Percentiles rank a stretch among this genome's conserved stretches.
Evolutionary conservation across 2,329 filamentous ascomycete species (phyloP).

Genomic region (Xylariaceae sp.): DNA sequence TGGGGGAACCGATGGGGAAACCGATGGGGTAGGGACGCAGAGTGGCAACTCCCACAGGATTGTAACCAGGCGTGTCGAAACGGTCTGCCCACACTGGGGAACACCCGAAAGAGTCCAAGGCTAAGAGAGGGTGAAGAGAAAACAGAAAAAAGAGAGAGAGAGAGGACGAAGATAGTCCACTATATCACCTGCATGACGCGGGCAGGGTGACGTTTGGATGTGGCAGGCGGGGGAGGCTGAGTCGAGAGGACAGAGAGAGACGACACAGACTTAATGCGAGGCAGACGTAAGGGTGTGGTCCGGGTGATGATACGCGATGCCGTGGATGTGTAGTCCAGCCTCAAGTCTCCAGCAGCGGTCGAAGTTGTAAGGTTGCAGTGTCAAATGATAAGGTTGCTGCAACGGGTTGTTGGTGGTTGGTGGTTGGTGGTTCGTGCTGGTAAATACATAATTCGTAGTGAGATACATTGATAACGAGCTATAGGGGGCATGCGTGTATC

Average conservation of each 20-base stretch:
- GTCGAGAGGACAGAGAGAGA: not conserved
- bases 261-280: not conserved
- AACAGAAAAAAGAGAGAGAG: not conserved
- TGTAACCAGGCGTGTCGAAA: conserved; percentile 14
- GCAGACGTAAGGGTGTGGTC: not conserved
- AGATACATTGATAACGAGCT: not conserved
- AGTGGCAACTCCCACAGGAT: conserved; percentile 5
- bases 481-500: not conserved
- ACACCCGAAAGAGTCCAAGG: conserved; percentile 12
- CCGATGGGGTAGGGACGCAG: conserved; percentile 3
- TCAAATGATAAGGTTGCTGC: not conserved
- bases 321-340: not conserved
- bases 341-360: not conserved
- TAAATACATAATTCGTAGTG: not conserved
- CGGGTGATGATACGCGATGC: conserved; percentile 4
- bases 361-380: not conserved
- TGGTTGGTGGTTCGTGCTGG: not conserved
- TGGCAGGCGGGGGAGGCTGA: not conserved
- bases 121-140: not conserved
- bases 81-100: conserved; percentile 12
- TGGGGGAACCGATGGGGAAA: conserved; percentile 1
- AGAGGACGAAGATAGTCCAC: conserved; percentile 5
- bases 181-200: conserved; percentile 30
- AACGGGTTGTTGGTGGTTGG: not conserved
- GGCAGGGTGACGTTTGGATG: conserved; percentile 1